Conservation (phyloP, 495 filamentous ascomycete genomes). For the Aspergillus coremiiformis region DNA sequence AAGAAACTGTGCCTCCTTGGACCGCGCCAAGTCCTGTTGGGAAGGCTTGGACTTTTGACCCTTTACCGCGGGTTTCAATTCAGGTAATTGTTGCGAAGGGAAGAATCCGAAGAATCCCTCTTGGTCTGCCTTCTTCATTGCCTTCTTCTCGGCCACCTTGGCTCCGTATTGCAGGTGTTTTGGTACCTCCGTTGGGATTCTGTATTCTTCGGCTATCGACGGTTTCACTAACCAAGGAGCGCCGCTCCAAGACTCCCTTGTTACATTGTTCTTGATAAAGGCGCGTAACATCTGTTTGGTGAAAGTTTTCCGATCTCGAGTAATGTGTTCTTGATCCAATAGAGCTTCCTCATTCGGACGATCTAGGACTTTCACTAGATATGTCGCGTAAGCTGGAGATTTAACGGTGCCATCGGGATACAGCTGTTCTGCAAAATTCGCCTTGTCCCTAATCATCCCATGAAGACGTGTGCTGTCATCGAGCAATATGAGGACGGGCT, state of each 20-base stretch:
- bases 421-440: constrained; percentile 58
- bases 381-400: constrained; percentile 61
- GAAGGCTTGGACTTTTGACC: constrained; percentile 59
- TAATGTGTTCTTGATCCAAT: constrained; percentile 74
- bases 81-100: constrained; percentile 54
- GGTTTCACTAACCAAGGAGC: constrained; percentile 94
- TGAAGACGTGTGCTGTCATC: constrained; percentile 62
- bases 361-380: constrained; percentile 68
- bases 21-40: constrained; percentile 37
- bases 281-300: constrained; percentile 90
- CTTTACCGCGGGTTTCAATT: constrained; percentile 75
- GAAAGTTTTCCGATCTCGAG: constrained; percentile 84
- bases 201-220: constrained; percentile 72
- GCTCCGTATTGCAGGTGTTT: constrained; percentile 72
- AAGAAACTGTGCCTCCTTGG: constrained; percentile 41
- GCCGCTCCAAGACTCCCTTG: constrained; percentile 83
- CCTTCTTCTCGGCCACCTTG: constrained; percentile 71
- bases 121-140: constrained; percentile 59
- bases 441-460: constrained; percentile 81
- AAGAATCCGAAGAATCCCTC: constrained; percentile 49
- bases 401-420: constrained; percentile 59
- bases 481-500: constrained; percentile 68
- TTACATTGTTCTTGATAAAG: constrained; percentile 92
- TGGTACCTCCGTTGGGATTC: constrained; percentile 77
- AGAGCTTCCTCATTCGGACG: constrained; percentile 65